A percentile compares a stretch with the other conserved stretches of the same genome.
phyloP scores from a whole-genome alignment of 768 basidiomycete genomes.

The Termitomyces titanicus region DNA sequence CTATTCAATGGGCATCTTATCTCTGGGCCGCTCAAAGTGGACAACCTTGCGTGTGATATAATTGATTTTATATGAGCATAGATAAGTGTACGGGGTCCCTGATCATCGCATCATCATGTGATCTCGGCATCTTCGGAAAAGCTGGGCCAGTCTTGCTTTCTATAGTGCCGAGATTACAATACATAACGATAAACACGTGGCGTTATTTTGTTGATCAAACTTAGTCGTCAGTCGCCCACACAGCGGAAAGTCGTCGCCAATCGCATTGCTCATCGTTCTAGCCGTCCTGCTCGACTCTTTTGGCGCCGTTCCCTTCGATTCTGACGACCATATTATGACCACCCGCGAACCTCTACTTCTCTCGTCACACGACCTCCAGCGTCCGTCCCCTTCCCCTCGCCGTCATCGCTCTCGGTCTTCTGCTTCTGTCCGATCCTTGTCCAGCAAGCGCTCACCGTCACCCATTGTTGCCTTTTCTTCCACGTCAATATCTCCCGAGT shows the following conservation, averaged over 20 bases:
- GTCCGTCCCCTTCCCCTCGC: constrained; percentile 9
- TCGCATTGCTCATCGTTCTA: not conserved
- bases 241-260: not conserved
- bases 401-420: constrained; percentile 19
- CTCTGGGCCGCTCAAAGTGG: no score
- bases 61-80: no score
- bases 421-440: constrained; percentile 14
- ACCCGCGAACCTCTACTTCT: constrained; percentile 15
- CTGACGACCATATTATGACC: constrained; percentile 15
- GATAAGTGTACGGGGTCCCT: no score
- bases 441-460: constrained; percentile 42
- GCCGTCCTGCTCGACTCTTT: not conserved
- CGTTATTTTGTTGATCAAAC: not conserved
- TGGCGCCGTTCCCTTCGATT: not conserved
- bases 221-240: not conserved
- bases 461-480: constrained; percentile 43
- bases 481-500: constrained; percentile 28
- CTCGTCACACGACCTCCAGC: constrained; percentile 15
- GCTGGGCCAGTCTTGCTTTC: no score
- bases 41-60: no score
- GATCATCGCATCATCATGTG: no score
- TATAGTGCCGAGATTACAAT: no score
- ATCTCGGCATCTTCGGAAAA: no score
- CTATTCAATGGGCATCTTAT: no score
- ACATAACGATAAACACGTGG: constrained; percentile 9